phyloP scores from a whole-genome alignment of 441 rosid genomes.

The Syzygium malaccense region DNA sequence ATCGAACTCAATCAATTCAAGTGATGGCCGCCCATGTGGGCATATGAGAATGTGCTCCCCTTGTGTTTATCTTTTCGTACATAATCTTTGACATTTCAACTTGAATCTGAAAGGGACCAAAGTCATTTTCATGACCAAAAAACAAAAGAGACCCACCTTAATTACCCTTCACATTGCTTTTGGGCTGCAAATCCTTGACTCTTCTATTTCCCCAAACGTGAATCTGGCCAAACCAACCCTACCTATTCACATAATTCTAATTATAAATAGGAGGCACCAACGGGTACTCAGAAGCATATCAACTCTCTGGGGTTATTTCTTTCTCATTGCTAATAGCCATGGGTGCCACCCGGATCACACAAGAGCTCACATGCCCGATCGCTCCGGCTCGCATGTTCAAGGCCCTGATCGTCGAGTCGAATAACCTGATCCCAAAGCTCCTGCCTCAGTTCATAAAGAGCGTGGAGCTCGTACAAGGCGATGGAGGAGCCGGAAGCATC shows the following conservation, averaged over 20 bases:
- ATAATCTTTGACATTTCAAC: neutral
- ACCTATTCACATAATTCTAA: neutral
- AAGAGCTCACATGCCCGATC: conserved; percentile 20
- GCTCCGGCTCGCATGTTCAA: conserved; percentile 25
- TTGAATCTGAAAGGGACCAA: neutral
- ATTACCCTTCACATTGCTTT: neutral
- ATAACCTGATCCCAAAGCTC: conserved; percentile 26
- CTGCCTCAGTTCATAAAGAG: conserved; percentile 35
- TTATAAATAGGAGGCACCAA: neutral
- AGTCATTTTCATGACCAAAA: neutral
- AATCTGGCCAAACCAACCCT: neutral
- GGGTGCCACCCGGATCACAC: conserved; percentile 14
- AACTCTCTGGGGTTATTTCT: too few relatives aligned
- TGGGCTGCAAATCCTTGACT: neutral
- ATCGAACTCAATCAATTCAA: neutral
- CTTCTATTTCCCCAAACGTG: neutral
- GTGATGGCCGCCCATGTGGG: neutral
- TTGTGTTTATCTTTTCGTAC: neutral
- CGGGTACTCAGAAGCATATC: neutral
- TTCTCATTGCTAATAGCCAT: neutral
- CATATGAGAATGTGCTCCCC: neutral
- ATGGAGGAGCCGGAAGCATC: conserved; percentile 25
- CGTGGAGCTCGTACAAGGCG: conserved; percentile 20
- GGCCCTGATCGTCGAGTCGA: conserved; percentile 28
- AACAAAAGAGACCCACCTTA: neutral